Base-by-base conservation (phyloP, 169 alveolate genomes). In the Plasmodium vivax region DNA sequence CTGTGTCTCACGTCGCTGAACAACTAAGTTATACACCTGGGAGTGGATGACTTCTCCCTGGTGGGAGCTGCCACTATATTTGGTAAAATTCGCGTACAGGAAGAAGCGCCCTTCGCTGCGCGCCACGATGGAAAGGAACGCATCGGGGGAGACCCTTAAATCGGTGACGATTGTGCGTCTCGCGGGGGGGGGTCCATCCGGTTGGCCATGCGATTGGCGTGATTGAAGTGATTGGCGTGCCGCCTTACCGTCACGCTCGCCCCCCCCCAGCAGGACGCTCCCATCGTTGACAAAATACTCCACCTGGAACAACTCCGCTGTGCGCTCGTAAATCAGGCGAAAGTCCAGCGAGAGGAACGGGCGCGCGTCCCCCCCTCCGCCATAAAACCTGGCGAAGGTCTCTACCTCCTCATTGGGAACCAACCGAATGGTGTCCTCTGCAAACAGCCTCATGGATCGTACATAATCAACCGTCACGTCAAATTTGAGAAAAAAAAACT, bases 221-320 rank as follows among this genome's bases (percentile, higher is more conserved):
- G 16, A 23, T 23, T 23, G 27, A 23, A 3, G 30, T 2, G 16
- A 23, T 23, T 23, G 27, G 0, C 32, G 73, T 23, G 27, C 27
- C 27, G 27, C 27, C 27, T 23, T 23, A 23, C 27, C 27, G 34
- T 51, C 38, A 3, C 73, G 79, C 38, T 32, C 41, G 16, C 72
- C 72, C 1, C 80, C 83, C 43, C 82, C 23, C 71, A 88, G 71
- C 9, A 27, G 34, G 34, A 88, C 62, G 62, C 72, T 79, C 72
- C 82, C 54, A 51, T 58, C 72, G 72, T 80, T 81, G 34, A 68
- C 83, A 80, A 88, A 88, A 88, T 88, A 80, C 73, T 88, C 94
- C 82, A 88, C 27, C 54, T 79, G 81, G 54, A 58, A 88, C 51
- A 71, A 32, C 68, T 23, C 71, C 19, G 12, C 45, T 58, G 54